Evolutionary conservation across 2,329 filamentous ascomycete genomes (phyloP).

Genomic region (Nemania sp.): DNA sequence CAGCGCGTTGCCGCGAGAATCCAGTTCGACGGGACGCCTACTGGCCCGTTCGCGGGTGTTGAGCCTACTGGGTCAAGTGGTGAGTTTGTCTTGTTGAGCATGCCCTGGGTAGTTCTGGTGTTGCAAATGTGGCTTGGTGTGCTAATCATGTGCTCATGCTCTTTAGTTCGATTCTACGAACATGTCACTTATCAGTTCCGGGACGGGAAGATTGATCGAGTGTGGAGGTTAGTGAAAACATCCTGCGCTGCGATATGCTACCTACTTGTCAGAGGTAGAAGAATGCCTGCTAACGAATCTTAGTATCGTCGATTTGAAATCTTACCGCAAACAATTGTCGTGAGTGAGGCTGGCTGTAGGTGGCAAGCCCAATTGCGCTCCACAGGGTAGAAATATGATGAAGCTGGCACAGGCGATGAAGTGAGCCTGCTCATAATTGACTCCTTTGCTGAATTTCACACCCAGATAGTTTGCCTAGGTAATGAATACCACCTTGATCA

Average conservation of each 20-base stretch:
- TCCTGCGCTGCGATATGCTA: not conserved
- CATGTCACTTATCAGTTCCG: constrained; percentile 42
- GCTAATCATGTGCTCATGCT: not conserved
- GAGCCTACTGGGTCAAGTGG: constrained; percentile 34
- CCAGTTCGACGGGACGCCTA: constrained; percentile 39
- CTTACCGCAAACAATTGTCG: constrained; percentile 7
- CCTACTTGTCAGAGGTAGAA: not conserved
- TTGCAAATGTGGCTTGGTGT: not conserved
- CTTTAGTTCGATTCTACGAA: constrained; percentile 38
- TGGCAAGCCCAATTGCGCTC: too few species aligned
- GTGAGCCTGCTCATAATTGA: too few species aligned
- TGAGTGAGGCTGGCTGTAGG: not conserved
- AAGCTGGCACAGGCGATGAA: too few species aligned
- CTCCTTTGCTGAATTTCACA: too few species aligned
- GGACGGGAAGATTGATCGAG: constrained; percentile 39
- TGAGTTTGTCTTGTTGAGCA: too few species aligned
- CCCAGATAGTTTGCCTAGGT: too few species aligned
- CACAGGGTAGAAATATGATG: too few species aligned
- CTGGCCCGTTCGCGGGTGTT: constrained; percentile 33
- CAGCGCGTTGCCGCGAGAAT: constrained; percentile 41
- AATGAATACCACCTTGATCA: too few species aligned
- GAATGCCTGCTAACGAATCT: not conserved
- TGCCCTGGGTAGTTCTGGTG: too few species aligned
- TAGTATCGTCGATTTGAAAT: constrained; percentile 18
- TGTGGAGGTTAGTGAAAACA: constrained; percentile 35